Percentiles rank a stretch among this genome's conserved stretches.
Conservation (phyloP, 164 flowering plant genomes). For the Stephania japonica region DNA sequence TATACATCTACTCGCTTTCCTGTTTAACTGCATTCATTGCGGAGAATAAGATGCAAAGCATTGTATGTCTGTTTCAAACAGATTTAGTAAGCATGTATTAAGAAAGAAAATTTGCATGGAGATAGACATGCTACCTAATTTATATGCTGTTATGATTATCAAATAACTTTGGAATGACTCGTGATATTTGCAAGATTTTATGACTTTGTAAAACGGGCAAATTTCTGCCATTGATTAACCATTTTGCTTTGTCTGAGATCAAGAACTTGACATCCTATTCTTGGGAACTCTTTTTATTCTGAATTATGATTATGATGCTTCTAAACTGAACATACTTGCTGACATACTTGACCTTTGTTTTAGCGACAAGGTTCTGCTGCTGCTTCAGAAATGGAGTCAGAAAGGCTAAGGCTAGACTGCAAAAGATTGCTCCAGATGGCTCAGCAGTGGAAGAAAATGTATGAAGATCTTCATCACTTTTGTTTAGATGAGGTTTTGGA, state of each 20-base stretch:
- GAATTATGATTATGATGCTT: background rate
- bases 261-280: background rate
- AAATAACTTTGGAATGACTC: too few species aligned
- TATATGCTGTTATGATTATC: too few species aligned
- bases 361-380: conserved; percentile 71
- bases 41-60: too few species aligned
- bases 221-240: background rate
- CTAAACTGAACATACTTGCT: conserved; percentile 1
- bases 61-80: too few species aligned
- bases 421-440: conserved; percentile 45
- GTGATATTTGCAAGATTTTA: too few species aligned
- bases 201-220: too few species aligned
- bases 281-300: background rate
- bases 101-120: too few species aligned
- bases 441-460: conserved; percentile 65
- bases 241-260: background rate
- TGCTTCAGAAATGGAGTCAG: conserved; percentile 61
- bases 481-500: conserved; percentile 52
- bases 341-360: conserved; percentile 5
- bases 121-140: too few species aligned
- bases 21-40: too few species aligned
- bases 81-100: too few species aligned
- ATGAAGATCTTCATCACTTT: conserved; percentile 48
- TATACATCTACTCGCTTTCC: too few species aligned
- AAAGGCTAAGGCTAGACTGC: conserved; percentile 48